Conservation (phyloP, 2,329 filamentous ascomycete species). For the Xylariomycetidae sp. region DNA sequence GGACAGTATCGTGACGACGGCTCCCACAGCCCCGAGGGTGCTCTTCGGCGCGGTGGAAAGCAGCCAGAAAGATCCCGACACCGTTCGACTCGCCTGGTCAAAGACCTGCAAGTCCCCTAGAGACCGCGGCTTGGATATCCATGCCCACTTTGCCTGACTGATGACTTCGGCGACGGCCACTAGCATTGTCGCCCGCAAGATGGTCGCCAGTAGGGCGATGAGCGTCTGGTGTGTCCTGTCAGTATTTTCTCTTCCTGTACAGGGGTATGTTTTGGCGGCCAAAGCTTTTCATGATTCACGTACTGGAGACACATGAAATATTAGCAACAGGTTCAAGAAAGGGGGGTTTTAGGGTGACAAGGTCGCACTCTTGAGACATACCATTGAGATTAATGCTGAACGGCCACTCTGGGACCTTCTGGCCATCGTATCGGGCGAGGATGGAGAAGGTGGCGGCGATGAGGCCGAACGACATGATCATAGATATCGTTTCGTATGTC, state of each 20-base stretch:
- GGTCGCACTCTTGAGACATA: too few species aligned
- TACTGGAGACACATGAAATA: too few species aligned
- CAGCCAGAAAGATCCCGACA: constrained; percentile 22
- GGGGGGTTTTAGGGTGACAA: too few species aligned
- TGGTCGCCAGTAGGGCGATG: constrained; percentile 14
- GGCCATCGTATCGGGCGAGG: constrained; percentile 7
- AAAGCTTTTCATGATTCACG: too few species aligned
- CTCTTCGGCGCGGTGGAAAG: constrained; percentile 13
- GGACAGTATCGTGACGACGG: constrained; percentile 21
- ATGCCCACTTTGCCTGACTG: constrained; percentile 28
- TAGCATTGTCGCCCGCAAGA: constrained; percentile 19
- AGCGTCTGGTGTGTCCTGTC: too few species aligned
- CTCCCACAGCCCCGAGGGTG: constrained; percentile 8
- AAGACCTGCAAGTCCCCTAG: constrained; percentile 26
- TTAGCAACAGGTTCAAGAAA: too few species aligned
- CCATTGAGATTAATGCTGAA: constrained; percentile 18
- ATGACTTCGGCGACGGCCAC: constrained; percentile 25
- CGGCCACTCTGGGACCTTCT: constrained; percentile 12
- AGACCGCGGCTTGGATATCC: constrained; percentile 24
- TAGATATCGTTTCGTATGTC: constrained; percentile 10
- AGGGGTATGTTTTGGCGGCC: too few species aligned
- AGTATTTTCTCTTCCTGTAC: too few species aligned
- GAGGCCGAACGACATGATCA: constrained; percentile 7
- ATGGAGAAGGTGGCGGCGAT: constrained; percentile 11
- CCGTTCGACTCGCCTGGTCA: constrained; percentile 25